Conservation (phyloP, 768 basidiomycete genomes). For the Guyanaporus albipodus region DNA sequence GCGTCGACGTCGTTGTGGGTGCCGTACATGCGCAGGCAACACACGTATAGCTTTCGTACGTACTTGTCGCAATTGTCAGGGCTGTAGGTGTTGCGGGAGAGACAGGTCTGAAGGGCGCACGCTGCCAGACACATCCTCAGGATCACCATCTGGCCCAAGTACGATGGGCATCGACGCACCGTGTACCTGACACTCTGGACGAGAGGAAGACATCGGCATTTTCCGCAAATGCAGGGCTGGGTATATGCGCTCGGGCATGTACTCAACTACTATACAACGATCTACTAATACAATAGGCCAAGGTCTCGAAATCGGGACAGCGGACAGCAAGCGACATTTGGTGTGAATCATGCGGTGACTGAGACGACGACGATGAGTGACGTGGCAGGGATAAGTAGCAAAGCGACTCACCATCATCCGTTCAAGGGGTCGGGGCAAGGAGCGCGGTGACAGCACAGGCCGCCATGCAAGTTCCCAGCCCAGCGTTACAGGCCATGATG, state of each 20-base stretch:
- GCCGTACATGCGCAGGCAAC: conserved; percentile 59
- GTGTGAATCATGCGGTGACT: background rate
- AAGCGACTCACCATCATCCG: background rate
- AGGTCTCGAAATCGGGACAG: conserved; percentile 5
- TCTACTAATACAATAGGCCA: conserved; percentile 1
- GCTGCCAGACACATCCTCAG: conserved; percentile 35
- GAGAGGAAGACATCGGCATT: too few species aligned
- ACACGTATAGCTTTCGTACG: conserved; percentile 53
- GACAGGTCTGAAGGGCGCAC: conserved; percentile 59
- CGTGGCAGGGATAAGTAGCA: background rate
- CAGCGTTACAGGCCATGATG: conserved; percentile 21
- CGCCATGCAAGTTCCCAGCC: conserved; percentile 23
- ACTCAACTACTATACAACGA: too few species aligned
- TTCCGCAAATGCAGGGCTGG: too few species aligned
- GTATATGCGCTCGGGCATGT: too few species aligned
- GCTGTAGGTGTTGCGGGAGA: conserved; percentile 58
- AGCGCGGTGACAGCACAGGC: conserved; percentile 20
- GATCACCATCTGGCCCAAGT: background rate
- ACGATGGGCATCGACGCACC: conserved; percentile 11
- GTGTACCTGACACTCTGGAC: conserved; percentile 23
- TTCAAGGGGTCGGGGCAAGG: conserved; percentile 24
- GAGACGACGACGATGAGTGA: background rate
- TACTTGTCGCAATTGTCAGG: conserved; percentile 58
- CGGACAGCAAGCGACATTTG: background rate
- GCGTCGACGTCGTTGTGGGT: conserved; percentile 21